Conservation (phyloP, 192 early-diverging fungal genomes). For the Spinellus fusiger region DNA sequence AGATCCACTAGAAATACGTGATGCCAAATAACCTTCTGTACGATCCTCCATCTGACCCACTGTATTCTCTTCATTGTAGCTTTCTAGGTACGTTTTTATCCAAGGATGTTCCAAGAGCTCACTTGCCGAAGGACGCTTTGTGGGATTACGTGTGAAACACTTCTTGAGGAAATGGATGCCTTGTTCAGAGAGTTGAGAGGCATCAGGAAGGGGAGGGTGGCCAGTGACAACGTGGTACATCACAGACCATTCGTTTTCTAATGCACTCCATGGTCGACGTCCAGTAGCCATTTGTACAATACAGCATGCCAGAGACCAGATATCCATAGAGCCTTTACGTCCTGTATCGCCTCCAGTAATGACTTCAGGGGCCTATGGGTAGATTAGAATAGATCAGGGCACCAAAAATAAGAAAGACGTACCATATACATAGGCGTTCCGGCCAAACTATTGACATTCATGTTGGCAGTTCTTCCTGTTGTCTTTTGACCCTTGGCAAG, state of each 20-base stretch:
- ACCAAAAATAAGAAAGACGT: neutral
- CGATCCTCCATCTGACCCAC: neutral
- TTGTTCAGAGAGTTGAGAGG: constrained; percentile 53
- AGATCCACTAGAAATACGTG: too few species aligned
- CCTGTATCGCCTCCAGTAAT: constrained; percentile 74
- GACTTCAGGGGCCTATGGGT: constrained; percentile 59
- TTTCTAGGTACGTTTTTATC: constrained; percentile 44
- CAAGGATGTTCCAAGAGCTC: constrained; percentile 73
- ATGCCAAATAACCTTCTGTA: too few species aligned
- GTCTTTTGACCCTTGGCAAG: constrained; percentile 69
- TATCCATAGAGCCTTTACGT: constrained; percentile 80
- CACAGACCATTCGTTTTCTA: constrained; percentile 93
- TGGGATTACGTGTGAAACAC: constrained; percentile 72
- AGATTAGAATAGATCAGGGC: neutral
- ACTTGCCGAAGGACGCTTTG: constrained; percentile 62
- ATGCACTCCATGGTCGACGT: constrained; percentile 76
- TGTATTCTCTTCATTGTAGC: neutral
- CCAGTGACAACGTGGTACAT: constrained; percentile 86
- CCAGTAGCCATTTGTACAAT: constrained; percentile 90
- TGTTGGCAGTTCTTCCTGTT: constrained; percentile 38
- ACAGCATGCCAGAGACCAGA: constrained; percentile 90
- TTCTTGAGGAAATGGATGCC: constrained; percentile 72
- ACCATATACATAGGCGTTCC: constrained; percentile 64
- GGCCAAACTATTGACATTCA: constrained; percentile 58
- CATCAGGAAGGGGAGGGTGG: constrained; percentile 71